A percentile compares a stretch with the other conserved stretches of the same genome.
Conservation (phyloP, 2,329 filamentous ascomycete species). For the Epichloe bromicola region DNA sequence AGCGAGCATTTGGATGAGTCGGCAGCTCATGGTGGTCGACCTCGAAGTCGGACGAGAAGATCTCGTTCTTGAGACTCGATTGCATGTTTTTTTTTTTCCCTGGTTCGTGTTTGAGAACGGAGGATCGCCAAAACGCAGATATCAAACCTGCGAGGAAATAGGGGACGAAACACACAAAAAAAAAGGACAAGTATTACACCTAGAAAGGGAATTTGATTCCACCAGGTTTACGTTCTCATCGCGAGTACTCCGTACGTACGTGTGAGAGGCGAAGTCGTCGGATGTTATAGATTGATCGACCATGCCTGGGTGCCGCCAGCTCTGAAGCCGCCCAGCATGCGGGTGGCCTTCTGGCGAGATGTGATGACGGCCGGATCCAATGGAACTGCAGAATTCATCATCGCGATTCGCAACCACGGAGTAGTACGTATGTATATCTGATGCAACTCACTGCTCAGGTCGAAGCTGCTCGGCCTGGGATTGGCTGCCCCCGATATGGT, state of each 20-base stretch:
- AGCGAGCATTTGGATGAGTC: conserved; percentile 24
- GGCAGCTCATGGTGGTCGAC: conserved; percentile 26
- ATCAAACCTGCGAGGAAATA: no score
- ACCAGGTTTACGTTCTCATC: neutral
- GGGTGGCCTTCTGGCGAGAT: neutral
- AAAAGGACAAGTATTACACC: neutral
- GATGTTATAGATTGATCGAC: conserved; percentile 1
- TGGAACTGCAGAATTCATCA: conserved; percentile 6
- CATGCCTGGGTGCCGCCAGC: neutral
- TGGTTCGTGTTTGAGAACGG: no score
- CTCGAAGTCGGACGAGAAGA: conserved; percentile 36
- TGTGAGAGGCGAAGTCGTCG: neutral
- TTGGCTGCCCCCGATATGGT: neutral
- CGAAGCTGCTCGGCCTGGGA: neutral
- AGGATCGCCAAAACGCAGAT: no score
- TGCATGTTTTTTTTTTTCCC: conserved; percentile 10
- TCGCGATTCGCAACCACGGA: conserved; percentile 8
- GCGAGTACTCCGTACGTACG: neutral
- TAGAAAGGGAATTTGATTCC: neutral
- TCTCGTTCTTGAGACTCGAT: conserved; percentile 23
- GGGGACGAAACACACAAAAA: neutral
- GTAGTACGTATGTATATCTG: neutral
- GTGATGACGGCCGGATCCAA: neutral
- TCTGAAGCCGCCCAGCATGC: neutral
- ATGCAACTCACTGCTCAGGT: neutral